Base-by-base conservation (phyloP, 495 filamentous ascomycete genomes). In the Immersiella caudata region DNA sequence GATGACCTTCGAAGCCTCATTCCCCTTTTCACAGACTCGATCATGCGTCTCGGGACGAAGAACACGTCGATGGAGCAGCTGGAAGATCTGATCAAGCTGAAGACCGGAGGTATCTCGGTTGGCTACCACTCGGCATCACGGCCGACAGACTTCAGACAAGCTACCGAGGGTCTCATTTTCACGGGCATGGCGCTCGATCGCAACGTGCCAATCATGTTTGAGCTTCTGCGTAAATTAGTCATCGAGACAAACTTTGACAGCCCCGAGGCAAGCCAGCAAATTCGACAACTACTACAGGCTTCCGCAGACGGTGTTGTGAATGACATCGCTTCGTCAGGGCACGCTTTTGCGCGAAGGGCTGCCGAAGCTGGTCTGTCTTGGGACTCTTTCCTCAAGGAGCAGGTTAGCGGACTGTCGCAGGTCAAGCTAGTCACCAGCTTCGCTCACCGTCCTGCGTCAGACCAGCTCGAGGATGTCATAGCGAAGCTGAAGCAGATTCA, bases 21-120 rank as follows among this genome's bases (percentile, higher is more conserved):
- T 70, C 96, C 95, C 1, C 79, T 99, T 12, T 99, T 98, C 75
- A 93, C 91, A 36, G 93, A 97, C 75, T 89, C 91, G 11, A 89
- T 99, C 49, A 93, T 97, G 90, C 88, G 95, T 27, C 82, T 99
- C 16, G 95, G 95, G 25, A 98, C 95, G 11, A 89, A 89, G 62
- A 86, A 89, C 65, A 90, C 88, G 81, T 87, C 91, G 0, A 97
- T 97, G 92, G 96, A 97, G 75, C 86, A 97, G 74, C 85, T 97
- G 51, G 95, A 99, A 76, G 95, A 97, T 75, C 79, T 92, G 50
- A 97, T 98, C 73, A 97, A 97, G 72, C 82, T 97, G 14, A 97
- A 96, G 79, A 99, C 94, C 6, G 95, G 95, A n/a, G 95, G 95
- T 14, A 84, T 99, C 14, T 89, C 86, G 11, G 88, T 92, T 25